Evolutionary conservation across 495 filamentous ascomycete genomes (phyloP).

Genomic region (Parmelia sp.): DNA sequence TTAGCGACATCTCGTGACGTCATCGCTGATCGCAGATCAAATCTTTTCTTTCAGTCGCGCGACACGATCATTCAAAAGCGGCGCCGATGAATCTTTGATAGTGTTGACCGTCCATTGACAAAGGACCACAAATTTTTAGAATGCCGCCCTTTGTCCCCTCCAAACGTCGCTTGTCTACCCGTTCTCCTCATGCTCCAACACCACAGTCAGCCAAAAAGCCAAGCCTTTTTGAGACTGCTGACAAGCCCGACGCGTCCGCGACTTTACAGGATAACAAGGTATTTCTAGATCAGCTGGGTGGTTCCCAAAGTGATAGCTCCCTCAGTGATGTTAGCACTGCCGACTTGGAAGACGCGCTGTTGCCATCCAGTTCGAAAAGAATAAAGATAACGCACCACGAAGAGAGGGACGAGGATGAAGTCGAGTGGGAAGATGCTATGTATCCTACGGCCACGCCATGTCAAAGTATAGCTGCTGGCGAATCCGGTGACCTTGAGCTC

Average conservation of each 20-base stretch:
- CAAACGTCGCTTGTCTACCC: conserved; percentile 39
- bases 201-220: conserved; percentile 36
- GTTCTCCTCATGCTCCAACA: conserved; percentile 6
- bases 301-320: conserved; percentile 54
- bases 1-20: not conserved
- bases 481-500: conserved; percentile 62
- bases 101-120: not conserved
- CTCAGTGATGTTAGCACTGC: conserved; percentile 54
- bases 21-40: not conserved
- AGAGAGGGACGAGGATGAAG: conserved; percentile 54
- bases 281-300: conserved; percentile 43
- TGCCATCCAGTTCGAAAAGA: conserved; percentile 28
- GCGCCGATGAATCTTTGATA: not conserved
- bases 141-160: conserved; percentile 51
- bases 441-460: conserved; percentile 33
- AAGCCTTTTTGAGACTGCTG: conserved; percentile 62
- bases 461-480: conserved; percentile 29
- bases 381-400: conserved; percentile 29
- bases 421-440: conserved; percentile 86
- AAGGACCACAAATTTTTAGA: not conserved
- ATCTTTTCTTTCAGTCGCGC: not conserved
- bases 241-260: conserved; percentile 42
- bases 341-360: conserved; percentile 58
- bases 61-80: not conserved
- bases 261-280: conserved; percentile 47